Evolutionary conservation across 2,329 filamentous ascomycete genomes (phyloP), one percentile per base, ranked within the genome.

Genomic region (Xylaria arbuscula): DNA sequence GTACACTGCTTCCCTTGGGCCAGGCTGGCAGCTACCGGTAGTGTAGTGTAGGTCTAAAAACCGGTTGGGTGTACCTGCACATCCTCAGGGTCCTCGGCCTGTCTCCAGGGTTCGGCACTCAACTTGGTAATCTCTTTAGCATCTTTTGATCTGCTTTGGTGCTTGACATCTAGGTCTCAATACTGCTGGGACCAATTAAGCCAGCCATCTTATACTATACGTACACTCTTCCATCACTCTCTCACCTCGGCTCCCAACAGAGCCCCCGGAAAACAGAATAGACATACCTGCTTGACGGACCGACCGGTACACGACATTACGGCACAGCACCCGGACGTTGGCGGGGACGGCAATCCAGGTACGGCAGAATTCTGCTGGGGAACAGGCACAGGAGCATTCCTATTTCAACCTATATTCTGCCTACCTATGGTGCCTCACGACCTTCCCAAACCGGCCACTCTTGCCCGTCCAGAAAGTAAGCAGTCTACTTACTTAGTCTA

Each of bases 61-160:
- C 8, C 17, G 17, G 13, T 15, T 42, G 2, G 13, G 17, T 45
- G 40, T 28, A 28, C 28, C 28, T 28, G 28, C 28, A 45, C n/a
- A 7, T 45, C 40, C 40, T 54, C 51, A 32, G 13, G 24, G 50
- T 53, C 50, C 11, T 34, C 40, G 28, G 28, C 28, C 13, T 4
- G 3, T 47, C 45, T 38, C 42, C 22, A 19, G 34, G 36, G 13
- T 45, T 22, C 40, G 17, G 50, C 51, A 62, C 38, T 24, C 22
- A 4, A 42, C 51, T 56, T 48, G 28, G 51, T n/a, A 38, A 13
- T 40, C 60, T 5, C 15, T 47, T 19, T 34, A 24, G 59, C 59
- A 53, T 54, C 36, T 53, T 28, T 32, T 32, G 15, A 15, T 36
- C 36, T 50, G 17, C 13, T 17, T 36, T 36, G 6, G n/a, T 51